A percentile compares a stretch with the other conserved stretches of the same genome.
These are phyloP conservation scores for Trichoderma koningii DNA, from an alignment of 2,329 filamentous ascomycete species.

Conservation along the genomic window DNA sequence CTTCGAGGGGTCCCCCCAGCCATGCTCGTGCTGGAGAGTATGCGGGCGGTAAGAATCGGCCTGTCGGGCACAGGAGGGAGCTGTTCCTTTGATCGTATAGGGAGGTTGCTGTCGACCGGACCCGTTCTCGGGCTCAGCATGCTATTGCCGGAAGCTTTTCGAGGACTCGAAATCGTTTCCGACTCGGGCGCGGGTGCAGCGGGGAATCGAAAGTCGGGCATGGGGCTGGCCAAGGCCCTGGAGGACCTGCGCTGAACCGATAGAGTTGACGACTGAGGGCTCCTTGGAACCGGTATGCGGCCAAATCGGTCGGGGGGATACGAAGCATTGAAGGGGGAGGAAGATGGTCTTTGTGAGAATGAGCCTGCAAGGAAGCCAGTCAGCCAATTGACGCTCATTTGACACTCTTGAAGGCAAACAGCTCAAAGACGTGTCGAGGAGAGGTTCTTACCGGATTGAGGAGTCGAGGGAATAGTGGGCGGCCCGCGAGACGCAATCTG, in stretches of 20 bases:
- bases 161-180: conserved; percentile 37
- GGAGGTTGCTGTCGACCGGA: conserved; percentile 42
- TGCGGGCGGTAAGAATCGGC: conserved; percentile 62
- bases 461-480: conserved; percentile 49
- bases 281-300: conserved; percentile 47
- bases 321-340: conserved; percentile 58
- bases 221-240: conserved; percentile 45
- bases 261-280: conserved; percentile 49
- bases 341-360: conserved; percentile 45
- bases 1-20: conserved; percentile 77
- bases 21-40: conserved; percentile 77
- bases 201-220: conserved; percentile 62
- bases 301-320: conserved; percentile 54
- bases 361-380: conserved; percentile 17
- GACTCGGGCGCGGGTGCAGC: conserved; percentile 48
- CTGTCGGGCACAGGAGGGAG: conserved; percentile 59
- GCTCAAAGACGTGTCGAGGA: neutral
- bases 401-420: neutral
- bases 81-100: conserved; percentile 47
- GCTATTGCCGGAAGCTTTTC: conserved; percentile 41
- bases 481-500: conserved; percentile 58
- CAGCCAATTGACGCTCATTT: conserved; percentile 8
- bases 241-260: conserved; percentile 45
- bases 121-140: conserved; percentile 45
- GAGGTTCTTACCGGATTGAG: conserved; percentile 42